phyloP scores from a whole-genome alignment of 2,329 filamentous ascomycete genomes.

The Sclerotinia sclerotiorum region DNA sequence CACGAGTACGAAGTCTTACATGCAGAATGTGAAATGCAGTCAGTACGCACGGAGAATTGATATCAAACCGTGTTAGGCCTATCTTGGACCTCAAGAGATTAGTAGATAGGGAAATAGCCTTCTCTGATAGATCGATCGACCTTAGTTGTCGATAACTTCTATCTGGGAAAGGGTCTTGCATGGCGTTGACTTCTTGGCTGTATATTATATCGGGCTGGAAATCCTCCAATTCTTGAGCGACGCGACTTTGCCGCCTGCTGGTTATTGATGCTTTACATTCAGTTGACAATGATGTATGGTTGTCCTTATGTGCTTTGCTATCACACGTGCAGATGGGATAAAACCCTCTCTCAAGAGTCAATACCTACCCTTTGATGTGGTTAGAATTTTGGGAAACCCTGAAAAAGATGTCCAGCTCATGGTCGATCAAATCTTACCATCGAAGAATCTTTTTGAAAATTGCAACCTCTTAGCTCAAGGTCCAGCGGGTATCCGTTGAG shows the following conservation, averaged over 20 bases:
- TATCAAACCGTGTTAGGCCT: not conserved
- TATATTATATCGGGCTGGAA: not conserved
- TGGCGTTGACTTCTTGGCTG: not conserved
- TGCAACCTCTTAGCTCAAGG: not conserved
- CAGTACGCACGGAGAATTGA: not conserved
- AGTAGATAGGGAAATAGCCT: not conserved
- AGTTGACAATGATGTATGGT: not conserved
- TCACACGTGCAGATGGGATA: not conserved
- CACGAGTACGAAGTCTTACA: constrained; percentile 17
- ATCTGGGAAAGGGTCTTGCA: not conserved
- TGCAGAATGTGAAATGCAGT: not conserved
- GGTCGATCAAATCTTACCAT: not conserved
- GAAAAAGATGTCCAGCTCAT: not conserved
- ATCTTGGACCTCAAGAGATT: not conserved
- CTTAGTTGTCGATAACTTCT: not conserved
- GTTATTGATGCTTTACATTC: not conserved
- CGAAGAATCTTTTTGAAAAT: not conserved
- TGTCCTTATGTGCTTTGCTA: not conserved
- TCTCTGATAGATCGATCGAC: not conserved
- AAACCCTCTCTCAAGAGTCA: not conserved
- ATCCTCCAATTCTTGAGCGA: not conserved
- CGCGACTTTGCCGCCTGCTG: not conserved
- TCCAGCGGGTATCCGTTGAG: not conserved
- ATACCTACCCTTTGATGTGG: not conserved
- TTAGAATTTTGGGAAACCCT: not conserved